These are phyloP conservation scores for Liriodendron chinense DNA, from an alignment of 164 flowering plant species.

Conservation along the genomic window DNA sequence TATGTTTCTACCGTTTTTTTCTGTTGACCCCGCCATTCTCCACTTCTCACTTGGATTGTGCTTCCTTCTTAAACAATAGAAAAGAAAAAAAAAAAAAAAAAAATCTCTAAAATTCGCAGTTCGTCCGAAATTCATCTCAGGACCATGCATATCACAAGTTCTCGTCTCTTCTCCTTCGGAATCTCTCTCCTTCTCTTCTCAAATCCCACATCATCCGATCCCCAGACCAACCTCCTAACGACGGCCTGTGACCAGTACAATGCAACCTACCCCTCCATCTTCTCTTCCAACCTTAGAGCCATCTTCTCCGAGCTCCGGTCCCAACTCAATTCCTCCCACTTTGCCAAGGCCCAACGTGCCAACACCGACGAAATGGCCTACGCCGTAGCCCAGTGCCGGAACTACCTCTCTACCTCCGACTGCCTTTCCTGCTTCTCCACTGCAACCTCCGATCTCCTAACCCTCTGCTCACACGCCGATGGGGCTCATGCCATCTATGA, in stretches of 20 bases:
- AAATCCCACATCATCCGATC: neutral
- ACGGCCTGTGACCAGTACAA: slow-evolving; percentile 19
- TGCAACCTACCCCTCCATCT: slow-evolving; percentile 8
- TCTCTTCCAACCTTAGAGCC: slow-evolving; percentile 4
- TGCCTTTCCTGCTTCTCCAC: slow-evolving; percentile 36
- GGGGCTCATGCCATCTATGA: slow-evolving; percentile 45
- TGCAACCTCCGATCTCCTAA: slow-evolving; percentile 30
- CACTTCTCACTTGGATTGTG: too few species aligned
- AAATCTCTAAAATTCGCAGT: neutral
- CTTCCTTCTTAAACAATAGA: too few species aligned
- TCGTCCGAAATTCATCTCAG: neutral
- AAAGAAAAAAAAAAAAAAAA: too few species aligned
- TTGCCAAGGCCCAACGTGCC: slow-evolving; percentile 37
- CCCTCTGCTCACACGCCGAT: slow-evolving; percentile 30
- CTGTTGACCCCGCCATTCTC: too few species aligned
- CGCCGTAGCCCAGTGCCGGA: slow-evolving; percentile 44
- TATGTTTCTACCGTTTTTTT: too few species aligned
- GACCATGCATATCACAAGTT: neutral
- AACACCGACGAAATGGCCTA: slow-evolving; percentile 31
- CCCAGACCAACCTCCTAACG: slow-evolving; percentile 20
- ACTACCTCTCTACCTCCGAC: slow-evolving; percentile 35
- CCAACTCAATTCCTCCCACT: slow-evolving; percentile 6
- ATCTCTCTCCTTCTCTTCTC: neutral
- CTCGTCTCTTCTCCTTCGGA: neutral
- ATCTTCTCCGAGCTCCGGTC: slow-evolving; percentile 7